Evolutionary conservation across 2,329 filamentous ascomycete genomes (phyloP).

Genomic region (Paracoccidioides lutzii): DNA sequence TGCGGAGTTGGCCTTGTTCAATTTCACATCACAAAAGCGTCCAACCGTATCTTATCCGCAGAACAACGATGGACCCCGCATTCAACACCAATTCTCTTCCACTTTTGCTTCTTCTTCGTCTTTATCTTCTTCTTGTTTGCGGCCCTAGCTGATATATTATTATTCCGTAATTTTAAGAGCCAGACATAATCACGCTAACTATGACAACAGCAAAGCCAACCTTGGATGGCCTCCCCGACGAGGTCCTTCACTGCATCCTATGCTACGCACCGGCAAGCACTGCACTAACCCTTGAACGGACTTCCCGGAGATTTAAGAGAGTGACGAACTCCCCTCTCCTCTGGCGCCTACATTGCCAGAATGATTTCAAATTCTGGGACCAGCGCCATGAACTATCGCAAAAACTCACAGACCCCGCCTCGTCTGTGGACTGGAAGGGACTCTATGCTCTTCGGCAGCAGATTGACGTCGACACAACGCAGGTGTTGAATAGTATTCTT

Average conservation of each 20-base stretch:
- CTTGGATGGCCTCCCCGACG: conserved; percentile 51
- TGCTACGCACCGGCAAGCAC: conserved; percentile 43
- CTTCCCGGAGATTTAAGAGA: conserved; percentile 51
- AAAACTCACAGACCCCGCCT: conserved; percentile 43
- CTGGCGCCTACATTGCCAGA: conserved; percentile 65
- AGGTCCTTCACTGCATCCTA: conserved; percentile 72
- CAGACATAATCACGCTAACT: neutral
- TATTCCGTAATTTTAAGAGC: neutral
- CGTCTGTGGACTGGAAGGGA: conserved; percentile 58
- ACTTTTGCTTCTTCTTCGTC: neutral
- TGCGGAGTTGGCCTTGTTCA: neutral
- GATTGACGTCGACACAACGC: conserved; percentile 40
- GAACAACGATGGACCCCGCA: neutral
- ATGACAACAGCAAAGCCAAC: neutral
- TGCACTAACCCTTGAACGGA: conserved; percentile 41
- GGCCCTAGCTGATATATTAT: neutral
- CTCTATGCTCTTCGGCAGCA: conserved; percentile 47
- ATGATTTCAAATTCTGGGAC: conserved; percentile 64
- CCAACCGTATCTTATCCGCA: neutral
- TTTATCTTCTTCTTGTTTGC: neutral
- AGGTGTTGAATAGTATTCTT: conserved; percentile 55
- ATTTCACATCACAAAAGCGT: neutral
- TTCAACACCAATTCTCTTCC: neutral
- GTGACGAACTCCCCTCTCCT: conserved; percentile 60
- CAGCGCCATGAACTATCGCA: conserved; percentile 45